Conservation (phyloP, 2,329 filamentous ascomycete species). For the Fusarium nisikadoi region DNA sequence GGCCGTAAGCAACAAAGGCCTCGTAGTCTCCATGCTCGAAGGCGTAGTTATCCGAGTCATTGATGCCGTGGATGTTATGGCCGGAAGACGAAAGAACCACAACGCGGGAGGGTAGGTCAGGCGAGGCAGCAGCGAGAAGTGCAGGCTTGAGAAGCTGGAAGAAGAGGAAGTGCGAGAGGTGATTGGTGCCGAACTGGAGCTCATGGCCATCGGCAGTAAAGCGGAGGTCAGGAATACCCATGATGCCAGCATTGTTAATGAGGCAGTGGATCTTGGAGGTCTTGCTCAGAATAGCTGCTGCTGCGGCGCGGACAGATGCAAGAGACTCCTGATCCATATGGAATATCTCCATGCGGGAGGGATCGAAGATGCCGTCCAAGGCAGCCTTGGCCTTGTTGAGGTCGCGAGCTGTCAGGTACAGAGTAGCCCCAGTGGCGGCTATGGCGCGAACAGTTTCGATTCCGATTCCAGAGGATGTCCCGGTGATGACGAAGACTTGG, state of each 20-base stretch:
- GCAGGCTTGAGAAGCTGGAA: conserved; percentile 54
- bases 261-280: conserved; percentile 33
- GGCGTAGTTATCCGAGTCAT: conserved; percentile 24
- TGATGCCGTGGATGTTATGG: conserved; percentile 45
- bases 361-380: neutral
- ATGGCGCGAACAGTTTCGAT: conserved; percentile 57
- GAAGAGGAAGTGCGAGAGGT: conserved; percentile 43
- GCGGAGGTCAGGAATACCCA: conserved; percentile 27
- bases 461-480: conserved; percentile 55
- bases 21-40: conserved; percentile 22
- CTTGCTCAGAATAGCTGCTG: conserved; percentile 21
- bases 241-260: conserved; percentile 39
- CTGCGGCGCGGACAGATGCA: conserved; percentile 35
- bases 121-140: conserved; percentile 53
- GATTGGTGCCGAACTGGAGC: conserved; percentile 44
- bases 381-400: conserved; percentile 29
- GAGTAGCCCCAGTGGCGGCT: conserved; percentile 47
- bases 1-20: conserved; percentile 20
- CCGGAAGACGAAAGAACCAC: conserved; percentile 56
- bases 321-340: conserved; percentile 40
- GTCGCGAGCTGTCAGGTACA: conserved; percentile 33
- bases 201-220: conserved; percentile 40
- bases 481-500: conserved; percentile 55
- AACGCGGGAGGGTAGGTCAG: conserved; percentile 56
- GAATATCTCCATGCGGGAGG: conserved; percentile 16